Base-by-base conservation (phyloP, 108 stramenopile species). In the Seminavis robusta region DNA sequence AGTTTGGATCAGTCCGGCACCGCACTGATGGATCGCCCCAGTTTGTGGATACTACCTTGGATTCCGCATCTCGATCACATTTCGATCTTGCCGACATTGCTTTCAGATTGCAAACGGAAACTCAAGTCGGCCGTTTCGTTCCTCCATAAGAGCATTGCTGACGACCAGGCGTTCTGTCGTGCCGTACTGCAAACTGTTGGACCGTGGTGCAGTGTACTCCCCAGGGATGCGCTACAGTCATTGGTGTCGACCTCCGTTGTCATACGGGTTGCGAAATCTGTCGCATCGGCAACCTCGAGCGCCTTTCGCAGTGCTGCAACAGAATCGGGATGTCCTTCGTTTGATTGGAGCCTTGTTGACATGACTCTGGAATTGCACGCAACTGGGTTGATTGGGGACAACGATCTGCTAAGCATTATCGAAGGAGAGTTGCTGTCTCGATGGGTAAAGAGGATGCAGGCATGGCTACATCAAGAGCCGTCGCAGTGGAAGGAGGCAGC, bases 21-120 rank as follows among this genome's bases (percentile, higher is more conserved):
- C 30, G 33, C 60, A 19, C 11, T 24, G 25, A 41, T 40, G 37
- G 57, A 41, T 47, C 72, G 77, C 4, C 52, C 86, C 30, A 76
- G 90, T 68, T 36, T 57, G 2, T 89, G 84, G 86, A 71, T 93
- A 20, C 47, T 93, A 29, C 92, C 88, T 20, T 93, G 92, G 92
- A 32, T 93, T 23, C 81, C 74, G 4, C 74, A 86, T 63, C 65
- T 93, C 17, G 74, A 78, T 40, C 59, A 77, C 50, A 68, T 63
- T 13, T 61, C 72, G 0, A 40, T 72, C 21, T 30, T 86, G 2
- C 73, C 82, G 27, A 62, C 66, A 6, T 47, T 93, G 11, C 15
- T 86, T 8, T 29, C 68, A 30, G 88, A 93, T 36, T 73, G 84
- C 36, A 69, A 71, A 45, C 56, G 80, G 37, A 87, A 79, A 29